Evolutionary conservation across 2,329 filamentous ascomycete genomes (phyloP), one percentile per base, ranked within the genome.

Genomic region (Penicillium thymicola): DNA sequence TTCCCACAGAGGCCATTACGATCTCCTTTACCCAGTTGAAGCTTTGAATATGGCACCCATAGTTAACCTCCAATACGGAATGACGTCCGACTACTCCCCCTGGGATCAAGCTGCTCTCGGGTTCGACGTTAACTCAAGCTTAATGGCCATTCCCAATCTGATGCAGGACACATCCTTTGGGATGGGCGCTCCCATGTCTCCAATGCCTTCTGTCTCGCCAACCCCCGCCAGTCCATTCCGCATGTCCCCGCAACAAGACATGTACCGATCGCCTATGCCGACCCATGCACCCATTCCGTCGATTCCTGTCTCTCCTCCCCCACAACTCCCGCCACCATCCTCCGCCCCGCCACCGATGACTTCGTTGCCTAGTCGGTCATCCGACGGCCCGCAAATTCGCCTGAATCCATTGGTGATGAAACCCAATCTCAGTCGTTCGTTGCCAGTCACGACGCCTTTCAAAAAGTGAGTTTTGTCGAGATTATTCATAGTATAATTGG

Each of bases 11-110:
- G 91, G 90, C 58, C 94, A 97, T 75, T 99, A 97, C 74, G 94
- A 97, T 73, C 87, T 99, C 59, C 82, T 97, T 34, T 99, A 99
- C 79, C 87, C 85, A 70, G 78, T 81, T 28, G 82, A 83, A 62
- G 65, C 65, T 55, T 62, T 76, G 48, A 70, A 73, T 55, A 71
- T 75, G 68, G 62, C 69, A 42, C 73, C 72, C 30, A 63, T 75
- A 45, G 74, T 77, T 53, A 76, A 76, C 58, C 71, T 69, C 56
- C 75, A 76, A 59, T 75, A 75, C 58, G 71, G 66, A 52, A 70
- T 76, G 68, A 70, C 72, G 42, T 71, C 72, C 55, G 70, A 72
- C 58, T 75, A 71, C 59, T 53, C 65, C 27, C 64, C 70, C 23
- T 76, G 72, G 74, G 72, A 72, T 53, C 65, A 72, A 60, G 67